Evolutionary conservation across 495 filamentous ascomycete genomes (phyloP).

Genomic region (Oidiodendron maius): DNA sequence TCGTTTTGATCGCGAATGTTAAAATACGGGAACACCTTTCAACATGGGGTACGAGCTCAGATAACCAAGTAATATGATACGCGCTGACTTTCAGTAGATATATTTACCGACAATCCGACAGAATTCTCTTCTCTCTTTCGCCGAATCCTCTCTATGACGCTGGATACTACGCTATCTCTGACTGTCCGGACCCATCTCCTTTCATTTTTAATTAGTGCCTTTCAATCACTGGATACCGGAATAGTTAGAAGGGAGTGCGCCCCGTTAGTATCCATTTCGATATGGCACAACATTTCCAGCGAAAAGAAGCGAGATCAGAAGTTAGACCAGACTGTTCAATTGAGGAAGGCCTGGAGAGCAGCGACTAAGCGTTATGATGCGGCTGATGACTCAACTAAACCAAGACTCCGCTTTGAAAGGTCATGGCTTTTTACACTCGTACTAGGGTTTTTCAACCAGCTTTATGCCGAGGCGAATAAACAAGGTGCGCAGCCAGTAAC

Average conservation of each 20-base stretch:
- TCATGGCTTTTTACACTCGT: slow-evolving; percentile 88
- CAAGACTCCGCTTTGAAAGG: slow-evolving; percentile 82
- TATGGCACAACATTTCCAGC: slow-evolving; percentile 88
- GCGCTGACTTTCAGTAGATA: slow-evolving; percentile 36
- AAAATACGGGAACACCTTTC: slow-evolving; percentile 82
- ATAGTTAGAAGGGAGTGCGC: slow-evolving; percentile 94
- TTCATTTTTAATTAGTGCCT: slow-evolving; percentile 82
- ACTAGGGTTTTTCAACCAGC: slow-evolving; percentile 70
- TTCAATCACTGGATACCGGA: slow-evolving; percentile 86
- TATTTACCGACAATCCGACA: slow-evolving; percentile 69
- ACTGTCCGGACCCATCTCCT: slow-evolving; percentile 72
- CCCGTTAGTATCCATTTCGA: slow-evolving; percentile 86
- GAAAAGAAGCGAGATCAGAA: slow-evolving; percentile 45
- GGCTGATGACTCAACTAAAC: slow-evolving; percentile 72
- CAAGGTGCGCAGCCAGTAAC: slow-evolving; percentile 14
- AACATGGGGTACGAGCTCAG: slow-evolving; percentile 64
- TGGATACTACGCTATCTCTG: slow-evolving; percentile 69
- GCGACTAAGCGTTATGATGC: slow-evolving; percentile 80
- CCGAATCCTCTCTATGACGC: slow-evolving; percentile 80
- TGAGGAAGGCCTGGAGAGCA: slow-evolving; percentile 89
- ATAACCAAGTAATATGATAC: neutral
- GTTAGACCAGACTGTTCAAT: slow-evolving; percentile 60
- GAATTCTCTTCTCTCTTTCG: slow-evolving; percentile 91
- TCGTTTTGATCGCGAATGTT: slow-evolving; percentile 78
- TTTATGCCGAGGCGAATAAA: slow-evolving; percentile 53